phyloP scores from a whole-genome alignment of 1,284 basidiomycete species.

The Cutaneotrichosporon sp. region DNA sequence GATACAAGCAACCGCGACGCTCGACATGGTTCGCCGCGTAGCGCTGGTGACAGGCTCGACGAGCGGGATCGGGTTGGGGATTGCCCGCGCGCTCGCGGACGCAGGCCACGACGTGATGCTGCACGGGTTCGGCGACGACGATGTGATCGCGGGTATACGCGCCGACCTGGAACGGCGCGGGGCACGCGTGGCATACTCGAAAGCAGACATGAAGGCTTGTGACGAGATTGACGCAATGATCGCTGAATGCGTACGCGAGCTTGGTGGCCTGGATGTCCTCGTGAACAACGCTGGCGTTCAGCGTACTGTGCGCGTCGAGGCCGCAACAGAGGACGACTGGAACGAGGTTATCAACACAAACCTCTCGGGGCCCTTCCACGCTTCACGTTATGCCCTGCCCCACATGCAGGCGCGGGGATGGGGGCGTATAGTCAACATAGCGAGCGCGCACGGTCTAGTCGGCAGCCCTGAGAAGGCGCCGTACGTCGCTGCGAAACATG shows the following conservation, averaged over 20 bases:
- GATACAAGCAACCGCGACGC: no score
- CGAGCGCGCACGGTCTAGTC: conserved; percentile 6
- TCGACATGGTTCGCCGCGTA: no score
- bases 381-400: conserved; percentile 5
- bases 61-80: conserved; percentile 66
- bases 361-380: conserved; percentile 8
- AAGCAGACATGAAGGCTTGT: conserved; percentile 6
- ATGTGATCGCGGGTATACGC: background rate
- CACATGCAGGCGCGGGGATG: conserved; percentile 4
- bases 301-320: background rate
- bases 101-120: conserved; percentile 86
- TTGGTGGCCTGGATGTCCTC: conserved; percentile 7
- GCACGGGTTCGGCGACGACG: conserved; percentile 52
- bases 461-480: conserved; percentile 3
- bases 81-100: conserved; percentile 61
- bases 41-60: conserved; percentile 65
- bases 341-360: conserved; percentile 8
- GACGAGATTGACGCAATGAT: conserved; percentile 4
- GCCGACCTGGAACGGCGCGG: background rate
- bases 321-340: conserved; percentile 6
- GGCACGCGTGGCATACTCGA: background rate
- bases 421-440: conserved; percentile 14
- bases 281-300: conserved; percentile 14
- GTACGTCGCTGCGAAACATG: conserved; percentile 12
- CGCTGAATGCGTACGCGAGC: background rate